Conservation (phyloP, 352 stramenopile species). For the Globisporangium carolinianum region DNA sequence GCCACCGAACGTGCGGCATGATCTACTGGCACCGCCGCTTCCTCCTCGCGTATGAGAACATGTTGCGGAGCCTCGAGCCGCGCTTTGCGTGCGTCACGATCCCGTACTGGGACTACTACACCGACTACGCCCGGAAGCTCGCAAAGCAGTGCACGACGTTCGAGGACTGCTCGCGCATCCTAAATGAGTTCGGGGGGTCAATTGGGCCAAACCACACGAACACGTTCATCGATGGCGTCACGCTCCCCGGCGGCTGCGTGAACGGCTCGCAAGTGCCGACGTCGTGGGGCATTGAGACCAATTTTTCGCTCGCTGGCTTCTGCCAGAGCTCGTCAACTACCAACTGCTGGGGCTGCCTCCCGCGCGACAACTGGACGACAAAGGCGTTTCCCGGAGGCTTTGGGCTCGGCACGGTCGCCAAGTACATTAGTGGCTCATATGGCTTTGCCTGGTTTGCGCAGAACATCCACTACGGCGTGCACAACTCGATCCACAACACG, state of each 20-base stretch:
- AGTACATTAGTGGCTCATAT: constrained; percentile 18
- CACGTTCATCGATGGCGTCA: constrained; percentile 18
- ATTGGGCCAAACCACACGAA: constrained; percentile 13
- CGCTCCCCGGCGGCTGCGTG: constrained; percentile 23
- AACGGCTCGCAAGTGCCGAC: constrained; percentile 5
- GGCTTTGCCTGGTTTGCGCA: constrained; percentile 27
- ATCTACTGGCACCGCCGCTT: constrained; percentile 48
- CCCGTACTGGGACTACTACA: constrained; percentile 57
- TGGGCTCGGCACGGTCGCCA: constrained; percentile 21
- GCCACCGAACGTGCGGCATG: constrained; percentile 33
- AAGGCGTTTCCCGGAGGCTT: constrained; percentile 37
- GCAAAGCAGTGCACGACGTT: constrained; percentile 20
- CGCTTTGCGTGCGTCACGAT: constrained; percentile 35
- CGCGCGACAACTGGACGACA: constrained; percentile 24
- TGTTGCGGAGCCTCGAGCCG: constrained; percentile 32
- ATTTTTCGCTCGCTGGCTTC: constrained; percentile 15
- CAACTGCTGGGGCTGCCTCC: constrained; percentile 28
- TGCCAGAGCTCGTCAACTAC: constrained; percentile 32
- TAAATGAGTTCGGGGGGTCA: constrained; percentile 27
- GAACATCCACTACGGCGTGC: constrained; percentile 36
- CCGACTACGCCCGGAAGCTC: constrained; percentile 30
- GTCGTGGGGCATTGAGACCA: constrained; percentile 13
- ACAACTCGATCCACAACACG: constrained; percentile 45
- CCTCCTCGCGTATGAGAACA: constrained; percentile 44
- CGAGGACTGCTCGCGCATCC: constrained; percentile 29